Percentiles rank a stretch among this genome's conserved stretches.
These are phyloP conservation scores for Globisporangium cylindrosporum DNA, from an alignment of 352 stramenopile genomes.

Conservation along the genomic window DNA sequence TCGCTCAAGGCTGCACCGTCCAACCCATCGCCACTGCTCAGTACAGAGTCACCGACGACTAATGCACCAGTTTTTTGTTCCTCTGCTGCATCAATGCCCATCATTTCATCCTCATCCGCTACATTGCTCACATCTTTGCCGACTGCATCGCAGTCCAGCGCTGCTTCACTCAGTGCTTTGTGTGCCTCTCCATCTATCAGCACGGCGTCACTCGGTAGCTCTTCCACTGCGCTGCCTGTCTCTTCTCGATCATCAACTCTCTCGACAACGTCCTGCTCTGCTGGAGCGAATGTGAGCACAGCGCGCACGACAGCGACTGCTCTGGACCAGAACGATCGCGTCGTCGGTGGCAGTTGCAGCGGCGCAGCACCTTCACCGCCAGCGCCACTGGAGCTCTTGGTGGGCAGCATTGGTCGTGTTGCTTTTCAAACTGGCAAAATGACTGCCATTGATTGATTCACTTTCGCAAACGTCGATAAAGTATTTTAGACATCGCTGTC, in stretches of 20 bases:
- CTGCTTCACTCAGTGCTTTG: not conserved
- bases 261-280: not conserved
- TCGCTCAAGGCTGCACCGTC: not conserved
- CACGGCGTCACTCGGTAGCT: not conserved
- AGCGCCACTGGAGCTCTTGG: not conserved
- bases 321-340: not conserved
- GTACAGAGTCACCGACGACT: too few relatives aligned
- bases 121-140: not conserved
- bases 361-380: not conserved
- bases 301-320: not conserved
- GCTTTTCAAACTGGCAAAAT: not conserved
- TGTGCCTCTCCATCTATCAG: not conserved
- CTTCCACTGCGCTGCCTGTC: not conserved
- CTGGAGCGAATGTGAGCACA: not conserved
- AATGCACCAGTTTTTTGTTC: not conserved
- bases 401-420: not conserved
- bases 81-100: not conserved
- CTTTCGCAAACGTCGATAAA: not conserved
- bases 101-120: not conserved
- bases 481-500: not conserved
- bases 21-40: not conserved
- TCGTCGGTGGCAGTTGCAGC: not conserved
- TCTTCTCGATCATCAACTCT: not conserved
- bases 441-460: not conserved
- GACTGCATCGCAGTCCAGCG: not conserved